phyloP scores from a whole-genome alignment of 108 stramenopile genomes.

The Mayamaea pseudoterrestris region DNA sequence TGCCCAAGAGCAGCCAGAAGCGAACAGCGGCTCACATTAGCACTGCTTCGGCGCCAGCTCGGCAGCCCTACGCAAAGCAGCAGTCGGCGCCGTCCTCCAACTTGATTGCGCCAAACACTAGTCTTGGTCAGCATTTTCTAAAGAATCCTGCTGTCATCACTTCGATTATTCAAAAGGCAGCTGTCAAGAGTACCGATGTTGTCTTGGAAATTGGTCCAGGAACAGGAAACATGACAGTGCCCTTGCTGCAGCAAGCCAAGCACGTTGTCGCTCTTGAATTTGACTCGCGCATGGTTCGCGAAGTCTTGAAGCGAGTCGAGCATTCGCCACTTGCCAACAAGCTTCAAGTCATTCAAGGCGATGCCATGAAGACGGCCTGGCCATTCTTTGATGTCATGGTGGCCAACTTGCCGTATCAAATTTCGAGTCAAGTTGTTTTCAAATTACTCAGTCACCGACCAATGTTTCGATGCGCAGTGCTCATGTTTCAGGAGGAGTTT shows the following conservation, averaged over 20 bases:
- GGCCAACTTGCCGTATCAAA: slow-evolving; percentile 98
- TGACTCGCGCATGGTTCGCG: slow-evolving; percentile 94
- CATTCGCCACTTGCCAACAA: slow-evolving; percentile 61
- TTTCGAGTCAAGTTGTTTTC: slow-evolving; percentile 90
- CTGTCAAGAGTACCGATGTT: slow-evolving; percentile 73
- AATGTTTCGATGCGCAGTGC: slow-evolving; percentile 96
- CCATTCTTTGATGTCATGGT: slow-evolving; percentile 98
- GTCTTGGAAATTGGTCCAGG: slow-evolving; percentile 54
- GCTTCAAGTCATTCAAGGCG: slow-evolving; percentile 90
- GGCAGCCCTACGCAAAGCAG: too few species aligned
- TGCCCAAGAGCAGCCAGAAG: too few species aligned
- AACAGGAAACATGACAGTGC: slow-evolving; percentile 98
- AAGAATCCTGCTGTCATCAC: slow-evolving; percentile 99
- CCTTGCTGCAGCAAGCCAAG: slow-evolving; percentile 82
- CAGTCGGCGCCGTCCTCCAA: too few species aligned
- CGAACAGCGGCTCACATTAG: too few species aligned
- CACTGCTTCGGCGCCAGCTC: too few species aligned
- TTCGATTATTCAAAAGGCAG: slow-evolving; percentile 89
- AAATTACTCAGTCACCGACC: slow-evolving; percentile 92
- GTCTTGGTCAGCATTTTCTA: slow-evolving; percentile 96
- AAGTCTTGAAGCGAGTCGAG: slow-evolving; percentile 96
- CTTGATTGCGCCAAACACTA: slow-evolving; percentile 82
- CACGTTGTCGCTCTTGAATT: slow-evolving; percentile 91
- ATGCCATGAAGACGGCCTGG: slow-evolving; percentile 89
- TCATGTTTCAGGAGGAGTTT: slow-evolving; percentile 99